A percentile compares a stretch with the other conserved stretches of the same genome.
Conservation (phyloP, 2,329 filamentous ascomycete species). For the Endoconidiophora laricicola region DNA sequence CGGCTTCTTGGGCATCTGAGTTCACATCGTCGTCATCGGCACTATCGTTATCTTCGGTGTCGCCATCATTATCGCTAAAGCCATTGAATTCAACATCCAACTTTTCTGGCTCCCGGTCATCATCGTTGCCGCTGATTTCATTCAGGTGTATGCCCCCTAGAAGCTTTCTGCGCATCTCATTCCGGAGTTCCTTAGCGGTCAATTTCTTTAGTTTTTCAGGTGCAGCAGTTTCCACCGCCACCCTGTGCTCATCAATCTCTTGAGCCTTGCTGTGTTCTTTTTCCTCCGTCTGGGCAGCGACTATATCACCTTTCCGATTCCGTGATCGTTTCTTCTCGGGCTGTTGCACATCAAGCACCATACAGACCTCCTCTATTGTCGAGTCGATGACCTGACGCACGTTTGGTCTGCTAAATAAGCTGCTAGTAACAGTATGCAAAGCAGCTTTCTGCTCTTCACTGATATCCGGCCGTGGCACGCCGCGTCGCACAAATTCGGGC, state of each 20-base stretch:
- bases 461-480: constrained; percentile 33
- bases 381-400: constrained; percentile 33
- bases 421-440: constrained; percentile 43
- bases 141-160: constrained; percentile 11
- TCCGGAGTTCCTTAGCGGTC: constrained; percentile 7
- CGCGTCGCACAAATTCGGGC: constrained; percentile 30
- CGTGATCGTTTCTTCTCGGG: constrained; percentile 26
- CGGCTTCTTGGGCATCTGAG: constrained; percentile 21
- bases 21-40: constrained; percentile 16
- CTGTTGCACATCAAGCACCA: constrained; percentile 29
- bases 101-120: constrained; percentile 18
- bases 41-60: constrained; percentile 15
- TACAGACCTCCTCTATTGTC: constrained; percentile 33
- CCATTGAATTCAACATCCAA: constrained; percentile 15
- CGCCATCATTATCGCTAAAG: constrained; percentile 15
- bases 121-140: constrained; percentile 17
- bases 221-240: background rate
- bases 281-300: constrained; percentile 15
- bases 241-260: constrained; percentile 12
- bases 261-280: constrained; percentile 7
- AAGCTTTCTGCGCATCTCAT: constrained; percentile 7
- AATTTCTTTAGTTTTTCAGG: constrained; percentile 19
- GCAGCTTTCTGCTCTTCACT: constrained; percentile 33
- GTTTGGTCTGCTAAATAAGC: constrained; percentile 34
- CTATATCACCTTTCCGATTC: constrained; percentile 17